Percentiles rank a stretch among this genome's conserved stretches.
These are phyloP conservation scores for Camelina hispida DNA, from an alignment of 345 rosid species.

Conservation along the genomic window DNA sequence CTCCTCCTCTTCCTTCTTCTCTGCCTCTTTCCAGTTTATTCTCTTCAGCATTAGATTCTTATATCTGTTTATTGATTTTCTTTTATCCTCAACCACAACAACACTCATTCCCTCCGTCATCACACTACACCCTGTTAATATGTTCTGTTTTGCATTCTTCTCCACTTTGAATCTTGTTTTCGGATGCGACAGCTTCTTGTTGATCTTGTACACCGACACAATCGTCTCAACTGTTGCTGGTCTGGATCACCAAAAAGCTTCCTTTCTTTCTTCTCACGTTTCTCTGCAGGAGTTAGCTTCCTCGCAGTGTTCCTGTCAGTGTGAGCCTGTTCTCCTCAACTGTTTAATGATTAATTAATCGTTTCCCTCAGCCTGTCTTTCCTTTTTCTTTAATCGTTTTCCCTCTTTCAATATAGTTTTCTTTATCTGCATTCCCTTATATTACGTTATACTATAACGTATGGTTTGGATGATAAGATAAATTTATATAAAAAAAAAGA, in stretches of 20 bases:
- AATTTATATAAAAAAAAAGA: too few relatives aligned
- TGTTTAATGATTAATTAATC: too few relatives aligned
- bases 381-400: too few relatives aligned
- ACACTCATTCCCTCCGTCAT: constrained; percentile 70
- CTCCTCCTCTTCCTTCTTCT: constrained; percentile 53
- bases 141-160: constrained; percentile 84
- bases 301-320: constrained; percentile 85
- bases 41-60: constrained; percentile 84
- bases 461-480: too few relatives aligned
- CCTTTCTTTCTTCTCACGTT: constrained; percentile 86
- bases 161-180: constrained; percentile 85
- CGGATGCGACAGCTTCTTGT: constrained; percentile 70
- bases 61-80: constrained; percentile 80
- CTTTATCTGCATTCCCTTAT: too few relatives aligned
- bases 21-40: constrained; percentile 81
- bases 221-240: constrained; percentile 62
- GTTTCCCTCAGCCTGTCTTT: too few relatives aligned
- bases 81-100: constrained; percentile 88
- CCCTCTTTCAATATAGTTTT: too few relatives aligned
- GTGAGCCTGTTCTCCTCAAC: constrained; percentile 62
- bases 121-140: constrained; percentile 64
- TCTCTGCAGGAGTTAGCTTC: constrained; percentile 90
- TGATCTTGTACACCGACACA: constrained; percentile 82
- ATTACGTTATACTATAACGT: too few relatives aligned
- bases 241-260: constrained; percentile 78